Percentiles rank a stretch among this genome's conserved stretches.
phyloP scores from a whole-genome alignment of 495 filamentous ascomycete genomes.

The Aspergillus sclerotiicarbonarius region DNA sequence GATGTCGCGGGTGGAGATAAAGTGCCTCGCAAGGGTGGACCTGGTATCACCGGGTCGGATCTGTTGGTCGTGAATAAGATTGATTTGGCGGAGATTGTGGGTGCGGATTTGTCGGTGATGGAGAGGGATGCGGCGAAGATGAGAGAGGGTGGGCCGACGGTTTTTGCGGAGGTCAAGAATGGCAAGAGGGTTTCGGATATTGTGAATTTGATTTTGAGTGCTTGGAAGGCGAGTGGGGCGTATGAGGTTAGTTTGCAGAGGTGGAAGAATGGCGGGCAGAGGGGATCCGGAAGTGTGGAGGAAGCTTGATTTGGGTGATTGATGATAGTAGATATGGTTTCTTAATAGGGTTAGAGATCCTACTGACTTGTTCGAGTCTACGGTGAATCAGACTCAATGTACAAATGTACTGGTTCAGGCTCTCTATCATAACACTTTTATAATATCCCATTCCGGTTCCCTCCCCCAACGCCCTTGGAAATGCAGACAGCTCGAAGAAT shows the following conservation, averaged over 20 bases:
- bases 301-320: conserved; percentile 14
- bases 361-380: neutral
- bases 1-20: conserved; percentile 98
- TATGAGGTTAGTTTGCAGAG: conserved; percentile 52
- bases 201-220: conserved; percentile 81
- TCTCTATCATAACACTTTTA: neutral
- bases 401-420: neutral
- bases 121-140: conserved; percentile 93
- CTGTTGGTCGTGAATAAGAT: conserved; percentile 94
- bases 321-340: neutral
- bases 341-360: neutral
- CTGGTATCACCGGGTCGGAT: conserved; percentile 94
- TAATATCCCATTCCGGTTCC: neutral
- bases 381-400: neutral
- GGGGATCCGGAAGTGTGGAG: conserved; percentile 43
- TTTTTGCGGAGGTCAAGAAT: conserved; percentile 96
- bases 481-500: conserved; percentile 9
- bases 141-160: conserved; percentile 92
- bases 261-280: conserved; percentile 52
- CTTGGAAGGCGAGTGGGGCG: conserved; percentile 87
- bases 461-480: conserved; percentile 16
- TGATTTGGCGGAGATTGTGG: conserved; percentile 86
- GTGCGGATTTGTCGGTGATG: conserved; percentile 91
- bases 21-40: conserved; percentile 92
- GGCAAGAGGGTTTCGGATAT: conserved; percentile 80